Evolutionary conservation across 768 basidiomycete genomes (phyloP), one percentile per base, ranked within the genome.

Genomic region (Mrakia gelida): DNA sequence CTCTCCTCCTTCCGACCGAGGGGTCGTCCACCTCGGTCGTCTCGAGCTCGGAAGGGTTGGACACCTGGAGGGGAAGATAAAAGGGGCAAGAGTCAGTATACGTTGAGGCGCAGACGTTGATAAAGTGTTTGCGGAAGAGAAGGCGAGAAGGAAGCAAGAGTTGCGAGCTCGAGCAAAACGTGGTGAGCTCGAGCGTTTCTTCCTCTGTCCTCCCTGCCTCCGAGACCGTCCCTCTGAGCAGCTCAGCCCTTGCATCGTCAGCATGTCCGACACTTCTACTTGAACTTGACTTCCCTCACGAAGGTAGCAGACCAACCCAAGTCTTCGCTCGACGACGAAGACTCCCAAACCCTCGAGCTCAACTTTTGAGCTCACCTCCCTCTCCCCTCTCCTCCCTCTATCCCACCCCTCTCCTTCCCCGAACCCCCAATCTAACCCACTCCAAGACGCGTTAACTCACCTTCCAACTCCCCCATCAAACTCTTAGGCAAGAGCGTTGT

Each of bases 401-500:
- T 56, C 10, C 45, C 41, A 28, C 34, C 1, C 18, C 30, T 26
- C 72, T 59, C 11, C 34, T 30, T 38, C 0, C 52, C 34, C 11
- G 11, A 7, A 41, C 9, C 1, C n/a, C 41, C 63, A 15, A 41
- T n/a, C n/a, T n/a, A n/a, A n/a, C n/a, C n/a, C n/a, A 23, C 7
- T 7, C 54, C 1, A 73, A 16, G 18, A 73, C 8, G 21, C 32
- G 1, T 16, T 6, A n/a, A 73, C 72, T 30, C 7, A 73, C 72
- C 72, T n/a, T 75, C 75, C 2, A 75, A 30, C 28, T 75, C 63
- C 16, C 67, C 75, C 45, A 67, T 16, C 15, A 75, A 38, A 38
- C 63, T 56, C 54, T 75, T 75, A 21, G 75, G 75, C 7, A 75
- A 30, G 28, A 75, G 7, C 28, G 75, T 75, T n/a, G 75, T 75